Evolutionary conservation across 208 protist genomes (phyloP).

Genomic region (Acanthamoeba healyi): DNA sequence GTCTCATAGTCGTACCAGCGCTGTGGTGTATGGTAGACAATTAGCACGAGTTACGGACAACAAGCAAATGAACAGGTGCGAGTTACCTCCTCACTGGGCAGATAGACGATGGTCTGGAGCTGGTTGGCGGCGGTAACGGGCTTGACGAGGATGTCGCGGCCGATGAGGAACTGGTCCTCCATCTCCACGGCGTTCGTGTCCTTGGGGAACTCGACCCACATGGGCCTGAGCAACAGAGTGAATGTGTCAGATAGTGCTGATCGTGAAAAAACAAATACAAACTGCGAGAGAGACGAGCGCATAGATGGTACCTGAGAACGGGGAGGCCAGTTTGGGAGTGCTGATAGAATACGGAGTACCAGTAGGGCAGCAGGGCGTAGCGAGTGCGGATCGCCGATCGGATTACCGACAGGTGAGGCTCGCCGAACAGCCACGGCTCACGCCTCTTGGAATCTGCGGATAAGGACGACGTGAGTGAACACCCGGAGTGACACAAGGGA

Average conservation of each 20-base stretch:
- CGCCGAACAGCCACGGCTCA: conserved; percentile 98
- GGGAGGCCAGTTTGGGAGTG: conserved; percentile 92
- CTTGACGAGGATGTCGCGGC: conserved; percentile 92
- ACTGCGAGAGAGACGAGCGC: conserved; percentile 9
- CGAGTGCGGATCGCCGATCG: conserved; percentile 84
- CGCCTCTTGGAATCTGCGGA: conserved; percentile 95
- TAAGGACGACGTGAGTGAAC: conserved; percentile 93
- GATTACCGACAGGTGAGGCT: conserved; percentile 78
- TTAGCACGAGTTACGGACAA: too few relatives aligned
- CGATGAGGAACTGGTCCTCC: conserved; percentile 95
- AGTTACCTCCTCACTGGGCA: conserved; percentile 94
- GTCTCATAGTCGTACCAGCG: conserved; percentile 83
- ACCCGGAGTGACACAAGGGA: conserved; percentile 89
- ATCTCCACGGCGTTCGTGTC: conserved; percentile 90
- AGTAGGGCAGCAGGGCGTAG: conserved; percentile 97
- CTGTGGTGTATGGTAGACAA: not conserved
- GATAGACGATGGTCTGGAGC: conserved; percentile 87
- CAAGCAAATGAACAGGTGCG: conserved; percentile 87
- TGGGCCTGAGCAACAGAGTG: too few relatives aligned
- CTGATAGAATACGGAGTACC: conserved; percentile 97
- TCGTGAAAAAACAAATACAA: conserved; percentile 29
- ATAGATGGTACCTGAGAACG: conserved; percentile 88
- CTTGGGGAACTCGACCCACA: conserved; percentile 96
- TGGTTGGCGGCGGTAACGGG: conserved; percentile 91
- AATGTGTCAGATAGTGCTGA: too few relatives aligned